phyloP scores from a whole-genome alignment of 768 basidiomycete genomes.

The Termitomyces sp. region DNA sequence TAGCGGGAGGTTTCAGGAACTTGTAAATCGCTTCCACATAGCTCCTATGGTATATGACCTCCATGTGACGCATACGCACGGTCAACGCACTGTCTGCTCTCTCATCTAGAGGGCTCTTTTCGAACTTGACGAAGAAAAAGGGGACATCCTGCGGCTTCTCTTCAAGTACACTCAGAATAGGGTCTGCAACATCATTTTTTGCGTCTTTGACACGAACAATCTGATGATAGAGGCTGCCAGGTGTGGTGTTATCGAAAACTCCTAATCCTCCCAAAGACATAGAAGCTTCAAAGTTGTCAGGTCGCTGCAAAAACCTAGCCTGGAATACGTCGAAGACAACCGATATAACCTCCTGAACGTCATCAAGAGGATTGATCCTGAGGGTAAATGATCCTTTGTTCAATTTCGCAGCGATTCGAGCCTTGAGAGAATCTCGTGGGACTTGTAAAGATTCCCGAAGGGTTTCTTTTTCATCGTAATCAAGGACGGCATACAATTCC shows the following conservation, averaged over 20 bases:
- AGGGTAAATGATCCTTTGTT: constrained; percentile 87
- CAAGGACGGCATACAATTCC: constrained; percentile 85
- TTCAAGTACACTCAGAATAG: constrained; percentile 5
- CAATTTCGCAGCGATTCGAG: constrained; percentile 71
- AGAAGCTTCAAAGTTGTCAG: constrained; percentile 82
- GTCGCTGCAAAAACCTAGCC: constrained; percentile 79
- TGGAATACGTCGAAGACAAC: constrained; percentile 85
- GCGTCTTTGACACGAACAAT: constrained; percentile 71
- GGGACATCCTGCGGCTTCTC: constrained; percentile 36
- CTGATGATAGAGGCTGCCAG: constrained; percentile 76
- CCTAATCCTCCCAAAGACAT: constrained; percentile 83
- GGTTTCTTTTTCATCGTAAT: constrained; percentile 86
- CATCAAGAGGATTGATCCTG: constrained; percentile 66
- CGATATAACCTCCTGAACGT: constrained; percentile 71
- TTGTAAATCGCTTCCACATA: constrained; percentile 89
- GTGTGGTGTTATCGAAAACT: constrained; percentile 89
- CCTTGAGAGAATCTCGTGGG: constrained; percentile 77
- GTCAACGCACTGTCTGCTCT: constrained; percentile 89
- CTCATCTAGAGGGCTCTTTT: constrained; percentile 87
- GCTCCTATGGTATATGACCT: constrained; percentile 92
- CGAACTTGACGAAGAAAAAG: constrained; percentile 91
- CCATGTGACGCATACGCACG: constrained; percentile 90
- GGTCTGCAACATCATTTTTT: constrained; percentile 7
- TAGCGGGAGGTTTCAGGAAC: constrained; percentile 93
- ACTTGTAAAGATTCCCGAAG: constrained; percentile 65